phyloP scores from a whole-genome alignment of 805 yeast species.

The Diddensiella caesifluorescens region DNA sequence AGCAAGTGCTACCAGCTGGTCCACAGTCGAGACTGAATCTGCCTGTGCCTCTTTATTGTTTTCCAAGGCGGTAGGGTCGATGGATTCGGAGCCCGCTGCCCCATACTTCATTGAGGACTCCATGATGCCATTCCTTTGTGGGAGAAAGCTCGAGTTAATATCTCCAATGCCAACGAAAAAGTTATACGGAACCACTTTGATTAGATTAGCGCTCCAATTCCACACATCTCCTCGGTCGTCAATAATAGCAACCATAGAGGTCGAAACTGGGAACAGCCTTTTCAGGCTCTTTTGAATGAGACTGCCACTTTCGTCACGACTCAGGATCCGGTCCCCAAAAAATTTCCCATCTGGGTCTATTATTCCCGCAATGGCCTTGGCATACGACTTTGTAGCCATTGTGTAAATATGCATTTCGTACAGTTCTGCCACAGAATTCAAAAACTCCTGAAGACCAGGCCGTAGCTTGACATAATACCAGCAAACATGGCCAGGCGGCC shows the following conservation, averaged over 20 bases:
- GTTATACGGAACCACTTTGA: slow-evolving; percentile 91
- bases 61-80: slow-evolving; percentile 2
- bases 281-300: slow-evolving; percentile 82
- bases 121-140: slow-evolving; percentile 50
- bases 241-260: slow-evolving; percentile 91
- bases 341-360: slow-evolving; percentile 84
- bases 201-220: slow-evolving; percentile 91
- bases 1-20: slow-evolving; percentile 18
- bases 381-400: slow-evolving; percentile 96
- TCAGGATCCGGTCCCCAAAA: slow-evolving; percentile 86
- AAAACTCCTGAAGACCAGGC: slow-evolving; percentile 77
- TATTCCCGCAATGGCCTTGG: slow-evolving; percentile 78
- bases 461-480: slow-evolving; percentile 91
- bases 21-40: slow-evolving; percentile 13
- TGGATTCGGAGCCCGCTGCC: slow-evolving; percentile 11
- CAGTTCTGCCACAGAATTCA: slow-evolving; percentile 53
- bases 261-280: slow-evolving; percentile 90
- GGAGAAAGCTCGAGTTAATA: slow-evolving; percentile 86
- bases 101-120: slow-evolving; percentile 23
- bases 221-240: slow-evolving; percentile 99
- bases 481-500: slow-evolving; percentile 49
- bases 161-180: slow-evolving; percentile 97
- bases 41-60: not conserved
- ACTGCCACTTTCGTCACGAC: slow-evolving; percentile 93
- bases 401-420: slow-evolving; percentile 95